These are phyloP conservation scores for Paramecium caudatum DNA, from an alignment of 73 alveolate genomes.

Conservation along the genomic window DNA sequence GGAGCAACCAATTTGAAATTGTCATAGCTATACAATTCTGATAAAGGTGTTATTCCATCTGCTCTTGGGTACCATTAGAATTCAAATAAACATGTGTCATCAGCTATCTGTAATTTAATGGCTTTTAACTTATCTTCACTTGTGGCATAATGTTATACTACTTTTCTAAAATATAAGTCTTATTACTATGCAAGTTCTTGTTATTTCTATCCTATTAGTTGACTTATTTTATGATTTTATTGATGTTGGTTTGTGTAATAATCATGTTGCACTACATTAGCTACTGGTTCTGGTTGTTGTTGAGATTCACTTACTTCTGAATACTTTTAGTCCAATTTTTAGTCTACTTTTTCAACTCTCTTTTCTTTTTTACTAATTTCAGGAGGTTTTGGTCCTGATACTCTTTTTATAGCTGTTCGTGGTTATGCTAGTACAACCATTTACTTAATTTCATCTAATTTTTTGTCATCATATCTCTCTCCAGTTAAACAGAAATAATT, in stretches of 20 bases:
- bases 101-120: constrained; percentile 26
- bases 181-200: not conserved
- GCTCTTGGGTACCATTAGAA: not conserved
- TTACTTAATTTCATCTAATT: constrained; percentile 33
- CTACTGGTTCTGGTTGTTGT: not conserved
- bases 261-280: not conserved
- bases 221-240: not conserved
- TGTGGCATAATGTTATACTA: constrained; percentile 16
- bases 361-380: constrained; percentile 5
- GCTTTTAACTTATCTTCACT: not conserved
- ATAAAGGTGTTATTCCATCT: constrained; percentile 39
- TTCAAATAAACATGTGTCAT: constrained; percentile 9
- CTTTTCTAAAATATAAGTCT: not conserved
- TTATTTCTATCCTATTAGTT: not conserved
- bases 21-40: constrained; percentile 14
- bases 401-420: constrained; percentile 40
- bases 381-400: constrained; percentile 44
- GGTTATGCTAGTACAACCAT: constrained; percentile 1
- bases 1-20: constrained; percentile 43
- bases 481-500: constrained; percentile 42
- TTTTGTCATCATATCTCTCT: constrained; percentile 60
- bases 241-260: not conserved
- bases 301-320: constrained; percentile 31
- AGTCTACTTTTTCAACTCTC: not conserved
- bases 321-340: constrained; percentile 10